phyloP scores from a whole-genome alignment of 2,329 filamentous ascomycete species.

The Diaporthe eres region DNA sequence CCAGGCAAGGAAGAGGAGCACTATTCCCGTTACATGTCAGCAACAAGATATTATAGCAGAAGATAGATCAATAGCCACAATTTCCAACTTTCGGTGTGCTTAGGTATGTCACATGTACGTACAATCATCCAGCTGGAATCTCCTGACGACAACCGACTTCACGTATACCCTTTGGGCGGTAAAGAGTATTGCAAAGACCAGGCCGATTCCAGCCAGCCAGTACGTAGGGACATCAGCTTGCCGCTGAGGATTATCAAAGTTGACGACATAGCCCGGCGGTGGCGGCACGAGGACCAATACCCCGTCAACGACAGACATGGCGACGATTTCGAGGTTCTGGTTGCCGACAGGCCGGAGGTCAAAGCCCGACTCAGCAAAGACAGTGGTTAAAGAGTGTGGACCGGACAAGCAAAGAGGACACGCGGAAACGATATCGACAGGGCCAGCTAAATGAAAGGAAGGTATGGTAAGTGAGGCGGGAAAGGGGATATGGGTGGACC shows the following conservation, averaged over 20 bases:
- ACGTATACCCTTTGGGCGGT: conserved; percentile 36
- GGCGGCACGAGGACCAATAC: conserved; percentile 42
- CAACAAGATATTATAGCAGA: neutral
- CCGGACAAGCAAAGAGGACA: neutral
- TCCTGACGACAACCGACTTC: neutral
- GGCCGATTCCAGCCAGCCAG: conserved; percentile 35
- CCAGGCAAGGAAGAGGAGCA: conserved; percentile 26
- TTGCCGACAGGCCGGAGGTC: too few species aligned
- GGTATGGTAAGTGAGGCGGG: neutral
- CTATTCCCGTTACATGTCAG: neutral
- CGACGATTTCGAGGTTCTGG: neutral
- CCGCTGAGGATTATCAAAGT: conserved; percentile 51
- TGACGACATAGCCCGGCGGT: conserved; percentile 51
- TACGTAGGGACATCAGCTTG: conserved; percentile 12
- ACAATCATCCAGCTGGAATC: conserved; percentile 35
- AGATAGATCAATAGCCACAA: too few species aligned
- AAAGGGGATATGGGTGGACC: neutral
- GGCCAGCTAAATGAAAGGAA: neutral
- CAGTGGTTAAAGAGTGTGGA: neutral
- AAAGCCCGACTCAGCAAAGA: neutral
- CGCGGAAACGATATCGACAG: neutral
- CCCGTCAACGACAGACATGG: conserved; percentile 26
- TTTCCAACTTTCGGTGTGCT: too few species aligned
- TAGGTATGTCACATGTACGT: neutral
- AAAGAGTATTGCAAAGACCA: conserved; percentile 30